Evolutionary conservation across 2,329 filamentous ascomycete genomes (phyloP).

Genomic region (Clonostachys byssicola): DNA sequence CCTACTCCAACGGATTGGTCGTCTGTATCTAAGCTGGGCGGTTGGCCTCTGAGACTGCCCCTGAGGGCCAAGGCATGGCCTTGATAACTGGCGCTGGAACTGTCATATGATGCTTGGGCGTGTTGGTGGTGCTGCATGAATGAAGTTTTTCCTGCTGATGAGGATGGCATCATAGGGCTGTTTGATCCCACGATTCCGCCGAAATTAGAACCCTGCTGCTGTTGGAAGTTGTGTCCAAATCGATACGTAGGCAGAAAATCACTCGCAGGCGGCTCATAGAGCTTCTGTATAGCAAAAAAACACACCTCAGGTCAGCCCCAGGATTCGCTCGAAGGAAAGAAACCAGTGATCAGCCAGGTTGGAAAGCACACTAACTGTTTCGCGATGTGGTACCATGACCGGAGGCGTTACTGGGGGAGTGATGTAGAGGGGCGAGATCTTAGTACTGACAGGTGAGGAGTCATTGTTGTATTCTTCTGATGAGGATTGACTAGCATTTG

Average conservation of each 20-base stretch:
- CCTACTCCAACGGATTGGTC: conserved; percentile 39
- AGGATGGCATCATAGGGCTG: too few relatives aligned
- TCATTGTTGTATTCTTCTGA: conserved; percentile 52
- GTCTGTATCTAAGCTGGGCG: conserved; percentile 54
- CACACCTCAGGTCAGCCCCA: too few relatives aligned
- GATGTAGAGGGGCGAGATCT: conserved; percentile 12
- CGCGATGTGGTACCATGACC: conserved; percentile 15
- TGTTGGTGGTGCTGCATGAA: conserved; percentile 27
- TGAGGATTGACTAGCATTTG: conserved; percentile 45
- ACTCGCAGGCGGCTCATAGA: background rate
- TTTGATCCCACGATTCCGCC: too few relatives aligned
- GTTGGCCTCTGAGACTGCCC: conserved; percentile 22
- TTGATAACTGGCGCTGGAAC: conserved; percentile 14
- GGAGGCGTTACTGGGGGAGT: conserved; percentile 17
- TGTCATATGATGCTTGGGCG: conserved; percentile 13
- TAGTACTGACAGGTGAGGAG: conserved; percentile 47
- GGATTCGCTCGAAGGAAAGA: too few relatives aligned
- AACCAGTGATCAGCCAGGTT: conserved; percentile 3
- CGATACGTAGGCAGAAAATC: too few relatives aligned
- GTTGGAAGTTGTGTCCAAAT: too few relatives aligned
- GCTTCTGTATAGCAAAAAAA: background rate
- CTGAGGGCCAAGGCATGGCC: conserved; percentile 27
- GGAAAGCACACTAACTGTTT: conserved; percentile 28
- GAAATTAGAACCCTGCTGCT: too few relatives aligned
- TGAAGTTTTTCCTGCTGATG: conserved; percentile 46